These are phyloP conservation scores for Pythium vanterpoolii DNA, from an alignment of 352 stramenopile species.

Conservation along the genomic window DNA sequence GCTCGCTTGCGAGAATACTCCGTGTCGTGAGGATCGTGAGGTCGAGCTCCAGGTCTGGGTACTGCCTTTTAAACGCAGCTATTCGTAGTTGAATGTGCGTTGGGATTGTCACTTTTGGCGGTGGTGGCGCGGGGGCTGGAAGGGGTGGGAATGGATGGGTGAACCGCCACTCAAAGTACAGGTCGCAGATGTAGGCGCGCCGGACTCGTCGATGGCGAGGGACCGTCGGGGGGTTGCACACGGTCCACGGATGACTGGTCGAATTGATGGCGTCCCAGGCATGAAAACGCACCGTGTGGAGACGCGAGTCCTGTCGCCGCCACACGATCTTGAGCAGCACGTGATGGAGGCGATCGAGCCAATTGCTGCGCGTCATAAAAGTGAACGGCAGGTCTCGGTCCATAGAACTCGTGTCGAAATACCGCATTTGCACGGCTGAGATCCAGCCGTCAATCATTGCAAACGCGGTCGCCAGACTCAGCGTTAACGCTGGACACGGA, in stretches of 20 bases:
- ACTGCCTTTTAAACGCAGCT: neutral
- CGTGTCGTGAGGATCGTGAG: neutral
- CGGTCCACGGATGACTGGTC: neutral
- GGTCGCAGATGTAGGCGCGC: neutral
- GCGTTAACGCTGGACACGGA: neutral
- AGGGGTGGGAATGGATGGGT: neutral
- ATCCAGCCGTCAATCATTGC: slow-evolving; percentile 36
- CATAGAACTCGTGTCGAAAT: neutral
- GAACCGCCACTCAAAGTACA: neutral
- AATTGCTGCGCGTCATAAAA: slow-evolving; percentile 24
- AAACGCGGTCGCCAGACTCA: slow-evolving; percentile 30
- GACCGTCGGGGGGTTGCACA: neutral
- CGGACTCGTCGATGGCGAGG: too few species aligned
- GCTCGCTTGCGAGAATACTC: neutral
- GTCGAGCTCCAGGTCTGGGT: neutral
- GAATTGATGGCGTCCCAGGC: neutral
- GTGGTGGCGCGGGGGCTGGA: neutral
- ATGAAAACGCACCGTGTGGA: neutral
- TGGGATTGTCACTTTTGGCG: neutral
- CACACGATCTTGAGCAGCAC: neutral
- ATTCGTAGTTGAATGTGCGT: neutral
- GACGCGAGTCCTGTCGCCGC: neutral
- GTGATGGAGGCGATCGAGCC: slow-evolving; percentile 41
- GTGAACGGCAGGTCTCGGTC: neutral
- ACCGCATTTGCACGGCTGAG: slow-evolving; percentile 8